phyloP scores from a whole-genome alignment of 139 green algal genomes.

The Astrephomene gubernaculifera region DNA sequence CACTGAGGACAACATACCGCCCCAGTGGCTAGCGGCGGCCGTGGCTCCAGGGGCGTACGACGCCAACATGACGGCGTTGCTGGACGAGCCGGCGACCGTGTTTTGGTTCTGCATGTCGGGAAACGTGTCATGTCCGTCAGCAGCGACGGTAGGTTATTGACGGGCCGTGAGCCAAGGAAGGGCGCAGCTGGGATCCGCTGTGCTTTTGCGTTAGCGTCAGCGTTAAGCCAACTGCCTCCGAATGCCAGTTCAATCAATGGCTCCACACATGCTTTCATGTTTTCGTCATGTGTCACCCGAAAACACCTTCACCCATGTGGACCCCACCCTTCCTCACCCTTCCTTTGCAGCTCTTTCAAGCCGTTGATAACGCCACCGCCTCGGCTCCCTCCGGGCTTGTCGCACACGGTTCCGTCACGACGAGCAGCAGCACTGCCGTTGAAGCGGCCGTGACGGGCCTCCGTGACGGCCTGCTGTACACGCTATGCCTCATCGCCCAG shows the following conservation, averaged over 20 bases:
- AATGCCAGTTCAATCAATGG: too few relatives aligned
- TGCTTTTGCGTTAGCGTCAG: too few relatives aligned
- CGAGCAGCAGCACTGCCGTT: not conserved
- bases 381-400: not conserved
- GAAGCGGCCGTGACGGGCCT: not conserved
- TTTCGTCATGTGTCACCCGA: too few relatives aligned
- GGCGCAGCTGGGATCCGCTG: not conserved
- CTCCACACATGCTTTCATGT: too few relatives aligned
- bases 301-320: too few relatives aligned
- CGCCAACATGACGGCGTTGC: slow-evolving; percentile 17
- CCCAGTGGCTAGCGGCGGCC: slow-evolving; percentile 26
- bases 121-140: not conserved
- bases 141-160: not conserved
- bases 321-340: too few relatives aligned
- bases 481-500: slow-evolving; percentile 52
- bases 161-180: too few relatives aligned
- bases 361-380: not conserved
- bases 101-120: slow-evolving; percentile 15
- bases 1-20: slow-evolving; percentile 58
- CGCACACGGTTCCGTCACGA: not conserved
- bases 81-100: slow-evolving; percentile 44
- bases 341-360: not conserved
- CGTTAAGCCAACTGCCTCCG: too few relatives aligned
- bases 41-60: not conserved
- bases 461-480: not conserved